phyloP scores from a whole-genome alignment of 257 asterid genomes.

The Primulina eburnea region DNA sequence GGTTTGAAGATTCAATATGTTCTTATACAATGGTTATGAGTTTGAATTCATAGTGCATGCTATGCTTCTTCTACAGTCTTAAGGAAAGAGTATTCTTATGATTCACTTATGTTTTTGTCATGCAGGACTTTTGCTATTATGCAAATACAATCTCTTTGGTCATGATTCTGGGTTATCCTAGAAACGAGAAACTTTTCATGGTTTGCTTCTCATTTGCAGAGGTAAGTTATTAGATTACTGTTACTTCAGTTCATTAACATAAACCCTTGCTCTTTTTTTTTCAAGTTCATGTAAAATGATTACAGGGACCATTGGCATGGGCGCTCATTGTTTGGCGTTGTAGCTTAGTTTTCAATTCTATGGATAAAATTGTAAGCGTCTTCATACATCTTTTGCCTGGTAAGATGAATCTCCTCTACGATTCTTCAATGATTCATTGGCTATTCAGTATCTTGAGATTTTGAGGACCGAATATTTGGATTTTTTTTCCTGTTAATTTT shows the following conservation, averaged over 20 bases:
- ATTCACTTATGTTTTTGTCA: constrained; percentile 21
- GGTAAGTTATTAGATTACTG: constrained; percentile 44
- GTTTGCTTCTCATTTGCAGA: constrained; percentile 98
- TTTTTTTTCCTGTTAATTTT: not conserved
- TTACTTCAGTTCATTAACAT: constrained; percentile 14
- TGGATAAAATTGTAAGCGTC: constrained; percentile 94
- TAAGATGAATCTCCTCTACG: constrained; percentile 30
- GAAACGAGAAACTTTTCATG: constrained; percentile 92
- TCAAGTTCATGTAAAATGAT: constrained; percentile 16
- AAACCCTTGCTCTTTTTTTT: not conserved
- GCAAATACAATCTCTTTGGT: constrained; percentile 87
- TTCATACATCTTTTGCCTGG: constrained; percentile 98
- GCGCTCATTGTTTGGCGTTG: constrained; percentile 95
- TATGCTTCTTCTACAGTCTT: not conserved
- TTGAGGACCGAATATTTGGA: not conserved
- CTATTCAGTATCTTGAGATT: not conserved
- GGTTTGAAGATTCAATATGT: not conserved
- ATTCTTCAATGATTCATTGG: constrained; percentile 7
- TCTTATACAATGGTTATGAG: not conserved
- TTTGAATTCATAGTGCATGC: not conserved
- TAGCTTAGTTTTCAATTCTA: constrained; percentile 93
- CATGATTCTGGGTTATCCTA: constrained; percentile 75
- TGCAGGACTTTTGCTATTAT: constrained; percentile 93
- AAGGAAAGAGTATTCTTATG: constrained; percentile 9
- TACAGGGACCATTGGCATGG: constrained; percentile 99